Evolutionary conservation across 768 basidiomycete species (phyloP).

Genomic region (Scleroderma bovista): DNA sequence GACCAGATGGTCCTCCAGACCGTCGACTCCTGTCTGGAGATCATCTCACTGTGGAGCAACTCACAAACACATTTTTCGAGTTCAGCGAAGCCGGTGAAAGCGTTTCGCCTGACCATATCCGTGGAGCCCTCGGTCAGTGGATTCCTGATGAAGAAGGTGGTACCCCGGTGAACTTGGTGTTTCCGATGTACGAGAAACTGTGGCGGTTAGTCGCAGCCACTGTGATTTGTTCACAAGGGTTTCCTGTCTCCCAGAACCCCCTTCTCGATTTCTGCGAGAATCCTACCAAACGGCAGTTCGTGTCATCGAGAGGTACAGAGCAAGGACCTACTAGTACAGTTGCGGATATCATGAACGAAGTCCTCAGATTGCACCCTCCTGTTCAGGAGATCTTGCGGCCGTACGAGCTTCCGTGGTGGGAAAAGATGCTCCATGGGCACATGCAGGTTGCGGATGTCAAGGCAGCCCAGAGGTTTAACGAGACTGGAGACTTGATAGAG

Average conservation of each 20-base stretch:
- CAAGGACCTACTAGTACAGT: conserved; percentile 15
- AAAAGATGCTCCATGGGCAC: conserved; percentile 7
- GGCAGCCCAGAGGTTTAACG: conserved; percentile 28
- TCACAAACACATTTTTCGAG: conserved; percentile 39
- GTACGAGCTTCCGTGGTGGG: conserved; percentile 6
- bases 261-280: conserved; percentile 37
- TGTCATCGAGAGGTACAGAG: conserved; percentile 1
- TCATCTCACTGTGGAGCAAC: conserved; percentile 26
- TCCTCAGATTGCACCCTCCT: conserved; percentile 9
- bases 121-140: conserved; percentile 34
- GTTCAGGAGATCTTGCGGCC: conserved; percentile 11
- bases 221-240: conserved; percentile 28
- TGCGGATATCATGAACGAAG: conserved; percentile 14
- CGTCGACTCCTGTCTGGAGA: conserved; percentile 17
- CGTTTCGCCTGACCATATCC: conserved; percentile 30
- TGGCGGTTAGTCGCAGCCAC: conserved; percentile 57
- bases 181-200: conserved; percentile 57
- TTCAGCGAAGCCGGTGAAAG: conserved; percentile 34
- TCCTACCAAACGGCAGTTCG: conserved; percentile 22
- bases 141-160: conserved; percentile 17
- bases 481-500: conserved; percentile 35
- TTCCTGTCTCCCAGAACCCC: conserved; percentile 13
- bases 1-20: conserved; percentile 15
- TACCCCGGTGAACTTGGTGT: conserved; percentile 43
- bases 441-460: conserved; percentile 18